Percentiles rank a stretch among this genome's conserved stretches.
Conservation (phyloP, 1,284 basidiomycete genomes). For the Ganoderma multipileum region DNA sequence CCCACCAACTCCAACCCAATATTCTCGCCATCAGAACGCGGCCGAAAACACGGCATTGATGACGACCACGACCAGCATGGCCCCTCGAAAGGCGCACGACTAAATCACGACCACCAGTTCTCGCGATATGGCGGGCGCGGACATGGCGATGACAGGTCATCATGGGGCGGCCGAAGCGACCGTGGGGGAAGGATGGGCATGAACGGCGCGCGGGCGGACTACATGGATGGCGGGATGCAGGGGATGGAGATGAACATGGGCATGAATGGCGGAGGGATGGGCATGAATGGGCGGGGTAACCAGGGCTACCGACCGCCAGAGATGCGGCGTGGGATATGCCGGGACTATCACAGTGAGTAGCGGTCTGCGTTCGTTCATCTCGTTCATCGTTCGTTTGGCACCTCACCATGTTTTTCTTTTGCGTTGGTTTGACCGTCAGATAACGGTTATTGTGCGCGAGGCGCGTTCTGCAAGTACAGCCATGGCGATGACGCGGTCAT, state of each 20-base stretch:
- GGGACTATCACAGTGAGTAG: constrained; percentile 88
- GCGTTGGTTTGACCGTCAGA: constrained; percentile 52
- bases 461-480: constrained; percentile 90
- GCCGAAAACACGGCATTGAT: constrained; percentile 68
- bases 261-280: constrained; percentile 43
- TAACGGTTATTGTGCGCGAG: constrained; percentile 90
- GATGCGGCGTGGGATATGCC: constrained; percentile 72
- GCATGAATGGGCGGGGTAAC: constrained; percentile 55
- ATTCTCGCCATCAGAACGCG: constrained; percentile 54
- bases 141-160: constrained; percentile 36
- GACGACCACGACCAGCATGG: constrained; percentile 68
- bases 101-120: constrained; percentile 67
- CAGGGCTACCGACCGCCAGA: constrained; percentile 71
- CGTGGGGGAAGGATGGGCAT: constrained; percentile 39
- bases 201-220: constrained; percentile 36
- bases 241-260: constrained; percentile 44
- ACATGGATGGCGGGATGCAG: constrained; percentile 42
- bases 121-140: constrained; percentile 54
- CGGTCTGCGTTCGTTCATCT: not conserved
- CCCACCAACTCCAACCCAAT: constrained; percentile 49
- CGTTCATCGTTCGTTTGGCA: not conserved
- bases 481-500: constrained; percentile 86
- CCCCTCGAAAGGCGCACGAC: constrained; percentile 73
- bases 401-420: constrained; percentile 9
- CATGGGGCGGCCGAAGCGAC: constrained; percentile 49